Evolutionary conservation across 2,329 filamentous ascomycete genomes (phyloP).

Genomic region (Alternaria gaisen): DNA sequence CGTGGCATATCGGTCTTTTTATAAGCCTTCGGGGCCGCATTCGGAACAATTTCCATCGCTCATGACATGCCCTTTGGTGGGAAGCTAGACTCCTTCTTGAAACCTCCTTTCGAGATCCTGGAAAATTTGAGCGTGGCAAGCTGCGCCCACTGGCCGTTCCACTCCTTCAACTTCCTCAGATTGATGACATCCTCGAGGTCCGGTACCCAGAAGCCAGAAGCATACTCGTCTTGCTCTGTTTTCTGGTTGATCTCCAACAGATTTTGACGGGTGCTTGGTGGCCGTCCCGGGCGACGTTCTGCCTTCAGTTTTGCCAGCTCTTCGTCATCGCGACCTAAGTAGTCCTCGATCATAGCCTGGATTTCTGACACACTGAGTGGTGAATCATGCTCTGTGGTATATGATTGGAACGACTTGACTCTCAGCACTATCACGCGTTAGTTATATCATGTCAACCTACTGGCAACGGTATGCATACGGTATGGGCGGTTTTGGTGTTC

Average conservation of each 20-base stretch:
- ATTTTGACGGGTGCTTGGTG: conserved; percentile 79
- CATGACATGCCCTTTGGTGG: conserved; percentile 67
- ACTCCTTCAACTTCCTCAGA: conserved; percentile 71
- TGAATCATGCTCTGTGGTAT: conserved; percentile 62
- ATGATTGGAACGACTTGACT: conserved; percentile 75
- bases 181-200: conserved; percentile 76
- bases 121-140: conserved; percentile 80
- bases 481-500: conserved; percentile 78
- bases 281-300: conserved; percentile 78
- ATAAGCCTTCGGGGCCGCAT: not conserved
- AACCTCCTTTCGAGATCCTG: conserved; percentile 72
- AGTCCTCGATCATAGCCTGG: conserved; percentile 59
- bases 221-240: conserved; percentile 79
- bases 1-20: not conserved
- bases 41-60: conserved; percentile 11
- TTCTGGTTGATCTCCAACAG: conserved; percentile 75
- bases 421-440: conserved; percentile 64
- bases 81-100: conserved; percentile 75
- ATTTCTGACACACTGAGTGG: conserved; percentile 63
- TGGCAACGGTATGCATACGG: conserved; percentile 60
- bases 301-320: conserved; percentile 73
- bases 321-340: conserved; percentile 71
- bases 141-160: conserved; percentile 86
- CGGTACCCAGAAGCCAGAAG: conserved; percentile 85
- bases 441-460: not conserved